These are phyloP conservation scores for Typha latifolia DNA, from an alignment of 176 grass and related monocot genomes.

Conservation along the genomic window DNA sequence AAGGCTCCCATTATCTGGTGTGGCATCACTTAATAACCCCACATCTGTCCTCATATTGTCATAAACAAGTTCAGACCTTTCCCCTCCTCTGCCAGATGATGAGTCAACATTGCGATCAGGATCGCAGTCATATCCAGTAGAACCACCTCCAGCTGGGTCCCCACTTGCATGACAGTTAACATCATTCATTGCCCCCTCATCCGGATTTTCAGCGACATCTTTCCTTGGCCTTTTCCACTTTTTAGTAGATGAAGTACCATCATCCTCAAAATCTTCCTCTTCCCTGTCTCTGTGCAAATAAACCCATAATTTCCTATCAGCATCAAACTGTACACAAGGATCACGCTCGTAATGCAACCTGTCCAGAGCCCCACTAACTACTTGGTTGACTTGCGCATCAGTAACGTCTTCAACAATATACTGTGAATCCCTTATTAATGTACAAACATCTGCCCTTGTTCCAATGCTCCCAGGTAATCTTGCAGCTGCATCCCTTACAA, in stretches of 20 bases:
- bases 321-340: conserved; percentile 93
- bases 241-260: conserved; percentile 93
- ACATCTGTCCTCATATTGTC: neutral
- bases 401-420: conserved; percentile 79
- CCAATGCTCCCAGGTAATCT: conserved; percentile 84
- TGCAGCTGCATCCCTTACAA: conserved; percentile 90
- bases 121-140: conserved; percentile 16
- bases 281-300: conserved; percentile 96
- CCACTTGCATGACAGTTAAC: conserved; percentile 2
- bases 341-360: conserved; percentile 94
- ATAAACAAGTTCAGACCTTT: neutral
- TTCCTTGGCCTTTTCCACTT: conserved; percentile 97
- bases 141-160: conserved; percentile 24
- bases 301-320: conserved; percentile 95
- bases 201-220: conserved; percentile 50
- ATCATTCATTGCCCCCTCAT: neutral
- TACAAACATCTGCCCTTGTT: conserved; percentile 97
- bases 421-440: conserved; percentile 84
- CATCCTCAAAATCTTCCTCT: conserved; percentile 99
- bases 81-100: conserved; percentile 5
- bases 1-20: conserved; percentile 19
- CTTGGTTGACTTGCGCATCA: conserved; percentile 77
- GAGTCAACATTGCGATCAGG: conserved; percentile 27
- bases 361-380: conserved; percentile 93
- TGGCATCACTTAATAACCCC: neutral